These are phyloP conservation scores for Lodderomyces oxycetoniae DNA, from an alignment of 1,139 yeast genomes.

Conservation along the genomic window DNA sequence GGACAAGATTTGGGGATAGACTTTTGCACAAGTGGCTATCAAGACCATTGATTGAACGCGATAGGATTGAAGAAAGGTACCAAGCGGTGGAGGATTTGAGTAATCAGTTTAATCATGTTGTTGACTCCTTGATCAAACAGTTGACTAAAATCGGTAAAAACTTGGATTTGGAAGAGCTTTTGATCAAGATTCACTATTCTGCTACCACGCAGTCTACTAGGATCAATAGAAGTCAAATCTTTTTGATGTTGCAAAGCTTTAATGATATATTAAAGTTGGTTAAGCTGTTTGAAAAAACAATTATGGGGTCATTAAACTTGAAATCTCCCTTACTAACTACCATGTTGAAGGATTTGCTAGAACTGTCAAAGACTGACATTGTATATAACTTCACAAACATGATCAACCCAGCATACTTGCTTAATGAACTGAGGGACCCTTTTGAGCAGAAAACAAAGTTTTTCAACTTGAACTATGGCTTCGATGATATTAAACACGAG, in stretches of 20 bases:
- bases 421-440: constrained; percentile 36
- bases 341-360: constrained; percentile 21
- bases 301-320: constrained; percentile 12
- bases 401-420: constrained; percentile 56
- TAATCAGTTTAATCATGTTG: constrained; percentile 37
- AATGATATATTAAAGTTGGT: constrained; percentile 32
- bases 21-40: constrained; percentile 67
- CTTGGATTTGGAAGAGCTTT: constrained; percentile 60
- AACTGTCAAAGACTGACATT: constrained; percentile 15
- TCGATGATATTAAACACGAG: constrained; percentile 39
- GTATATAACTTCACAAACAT: constrained; percentile 39
- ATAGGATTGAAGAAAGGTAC: constrained; percentile 52
- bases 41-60: constrained; percentile 57
- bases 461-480: constrained; percentile 39
- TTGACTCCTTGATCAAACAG: constrained; percentile 48
- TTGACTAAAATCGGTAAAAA: constrained; percentile 32
- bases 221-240: constrained; percentile 64
- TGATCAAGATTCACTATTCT: constrained; percentile 65
- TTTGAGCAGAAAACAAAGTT: constrained; percentile 49
- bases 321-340: constrained; percentile 24
- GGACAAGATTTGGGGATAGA: constrained; percentile 72
- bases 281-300: constrained; percentile 22
- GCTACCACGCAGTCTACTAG: constrained; percentile 32
- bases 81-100: constrained; percentile 62
- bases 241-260: constrained; percentile 49